phyloP scores from a whole-genome alignment of 768 basidiomycete species.

The Amanita rubescens region DNA sequence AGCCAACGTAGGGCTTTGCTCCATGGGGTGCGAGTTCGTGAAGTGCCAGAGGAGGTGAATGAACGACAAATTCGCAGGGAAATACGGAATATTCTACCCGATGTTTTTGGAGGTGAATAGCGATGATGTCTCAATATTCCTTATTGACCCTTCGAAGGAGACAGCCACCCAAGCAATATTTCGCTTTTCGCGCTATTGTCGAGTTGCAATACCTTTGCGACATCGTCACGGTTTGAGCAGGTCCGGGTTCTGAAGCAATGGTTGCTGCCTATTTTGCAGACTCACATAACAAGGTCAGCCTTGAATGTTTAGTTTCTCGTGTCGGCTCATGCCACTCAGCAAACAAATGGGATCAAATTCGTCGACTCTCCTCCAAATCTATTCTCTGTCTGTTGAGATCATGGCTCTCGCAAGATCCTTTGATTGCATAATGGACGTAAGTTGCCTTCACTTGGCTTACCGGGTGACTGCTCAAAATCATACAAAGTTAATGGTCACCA shows the following conservation, averaged over 20 bases:
- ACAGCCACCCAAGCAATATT: slow-evolving; percentile 12
- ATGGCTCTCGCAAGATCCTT: slow-evolving; percentile 60
- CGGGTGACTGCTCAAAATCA: slow-evolving; percentile 7
- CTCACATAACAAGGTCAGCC: slow-evolving; percentile 42
- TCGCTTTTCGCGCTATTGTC: slow-evolving; percentile 33
- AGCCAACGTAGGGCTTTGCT: slow-evolving; percentile 65
- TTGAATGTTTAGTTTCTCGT: background rate
- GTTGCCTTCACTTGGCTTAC: slow-evolving; percentile 11
- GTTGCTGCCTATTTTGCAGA: slow-evolving; percentile 65
- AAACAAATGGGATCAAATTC: slow-evolving; percentile 24
- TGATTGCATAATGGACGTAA: slow-evolving; percentile 61
- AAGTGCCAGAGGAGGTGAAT: slow-evolving; percentile 61
- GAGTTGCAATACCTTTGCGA: slow-evolving; percentile 39
- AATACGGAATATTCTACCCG: slow-evolving; percentile 54
- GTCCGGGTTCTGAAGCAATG: slow-evolving; percentile 62
- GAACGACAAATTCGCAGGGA: slow-evolving; percentile 70
- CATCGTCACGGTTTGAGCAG: slow-evolving; percentile 67
- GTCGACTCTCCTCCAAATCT: slow-evolving; percentile 40
- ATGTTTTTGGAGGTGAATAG: slow-evolving; percentile 54
- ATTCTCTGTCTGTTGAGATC: slow-evolving; percentile 49
- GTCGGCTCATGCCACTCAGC: slow-evolving; percentile 4
- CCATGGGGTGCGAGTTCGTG: slow-evolving; percentile 61
- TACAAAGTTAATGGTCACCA: slow-evolving; percentile 41
- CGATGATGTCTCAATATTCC: background rate
- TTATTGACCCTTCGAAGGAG: background rate